A percentile compares a stretch with the other conserved stretches of the same genome.
These are phyloP conservation scores for Sporothrix pseudoabietina DNA, from an alignment of 2,329 filamentous ascomycete genomes.

Conservation along the genomic window DNA sequence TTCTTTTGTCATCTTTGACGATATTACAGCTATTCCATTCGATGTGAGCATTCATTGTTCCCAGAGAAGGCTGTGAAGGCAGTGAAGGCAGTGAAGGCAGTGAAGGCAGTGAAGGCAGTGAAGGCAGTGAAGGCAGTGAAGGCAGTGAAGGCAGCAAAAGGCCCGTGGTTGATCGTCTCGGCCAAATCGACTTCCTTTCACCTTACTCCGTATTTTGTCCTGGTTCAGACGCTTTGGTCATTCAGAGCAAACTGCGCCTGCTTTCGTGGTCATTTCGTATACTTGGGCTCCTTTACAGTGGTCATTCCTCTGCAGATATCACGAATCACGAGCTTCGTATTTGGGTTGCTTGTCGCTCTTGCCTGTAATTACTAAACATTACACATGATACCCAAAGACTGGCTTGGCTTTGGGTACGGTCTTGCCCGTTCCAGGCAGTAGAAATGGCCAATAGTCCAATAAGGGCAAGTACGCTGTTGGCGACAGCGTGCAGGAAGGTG, in stretches of 20 bases:
- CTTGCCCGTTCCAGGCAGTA: slow-evolving; percentile 7
- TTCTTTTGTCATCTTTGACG: slow-evolving; percentile 1
- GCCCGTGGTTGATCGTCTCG: slow-evolving; percentile 4
- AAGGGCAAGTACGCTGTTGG: neutral
- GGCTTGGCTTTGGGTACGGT: neutral
- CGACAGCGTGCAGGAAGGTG: neutral
- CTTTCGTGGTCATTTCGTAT: neutral
- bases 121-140: neutral
- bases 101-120: neutral
- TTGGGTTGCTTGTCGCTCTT: neutral
- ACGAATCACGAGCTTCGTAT: neutral
- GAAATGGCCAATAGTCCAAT: neutral
- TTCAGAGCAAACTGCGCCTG: slow-evolving; percentile 3
- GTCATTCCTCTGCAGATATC: neutral
- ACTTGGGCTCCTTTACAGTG: neutral
- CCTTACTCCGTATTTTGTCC: neutral
- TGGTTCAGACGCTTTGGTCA: slow-evolving; percentile 11
- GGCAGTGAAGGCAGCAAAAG: neutral
- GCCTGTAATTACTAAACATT: no score
- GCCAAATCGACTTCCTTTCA: neutral
- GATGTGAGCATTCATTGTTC: neutral
- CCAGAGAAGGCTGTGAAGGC: neutral
- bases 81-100: neutral
- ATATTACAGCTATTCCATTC: neutral
- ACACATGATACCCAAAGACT: neutral